Evolutionary conservation across 108 stramenopile genomes (phyloP).

Genomic region (Cyclotella cryptica): DNA sequence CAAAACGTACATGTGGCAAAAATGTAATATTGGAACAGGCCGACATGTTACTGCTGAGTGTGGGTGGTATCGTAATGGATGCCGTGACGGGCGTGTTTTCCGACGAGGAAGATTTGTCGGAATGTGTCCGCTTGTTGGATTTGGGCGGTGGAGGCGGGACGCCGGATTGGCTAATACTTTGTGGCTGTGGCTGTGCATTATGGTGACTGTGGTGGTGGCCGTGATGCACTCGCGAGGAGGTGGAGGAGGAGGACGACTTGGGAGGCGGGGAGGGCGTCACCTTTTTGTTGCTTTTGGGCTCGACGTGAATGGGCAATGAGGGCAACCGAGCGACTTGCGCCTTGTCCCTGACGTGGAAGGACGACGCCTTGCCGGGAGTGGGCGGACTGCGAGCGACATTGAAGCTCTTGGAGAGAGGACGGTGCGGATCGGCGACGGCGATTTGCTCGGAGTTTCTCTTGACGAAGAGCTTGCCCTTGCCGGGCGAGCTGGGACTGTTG

Average conservation of each 20-base stretch:
- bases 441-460: no score
- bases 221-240: not conserved
- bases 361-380: not conserved
- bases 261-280: slow-evolving; percentile 7
- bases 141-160: slow-evolving; percentile 1
- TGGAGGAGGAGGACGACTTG: not conserved
- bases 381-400: not conserved
- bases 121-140: slow-evolving; percentile 2
- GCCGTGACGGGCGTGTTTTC: not conserved
- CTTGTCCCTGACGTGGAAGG: not conserved
- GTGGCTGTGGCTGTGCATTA: not conserved
- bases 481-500: no score
- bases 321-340: not conserved
- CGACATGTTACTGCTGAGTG: slow-evolving; percentile 5
- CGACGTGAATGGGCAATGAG: not conserved
- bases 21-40: slow-evolving; percentile 9
- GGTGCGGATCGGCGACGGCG: no score
- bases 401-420: no score
- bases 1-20: not conserved
- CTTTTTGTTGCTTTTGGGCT: not conserved
- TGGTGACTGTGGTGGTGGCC: not conserved
- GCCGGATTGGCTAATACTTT: not conserved
- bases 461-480: no score
- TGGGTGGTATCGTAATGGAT: slow-evolving; percentile 11
- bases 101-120: not conserved